A percentile compares a stretch with the other conserved stretches of the same genome.
phyloP scores from a whole-genome alignment of 108 stramenopile species.

The Cyclotella atomus region DNA sequence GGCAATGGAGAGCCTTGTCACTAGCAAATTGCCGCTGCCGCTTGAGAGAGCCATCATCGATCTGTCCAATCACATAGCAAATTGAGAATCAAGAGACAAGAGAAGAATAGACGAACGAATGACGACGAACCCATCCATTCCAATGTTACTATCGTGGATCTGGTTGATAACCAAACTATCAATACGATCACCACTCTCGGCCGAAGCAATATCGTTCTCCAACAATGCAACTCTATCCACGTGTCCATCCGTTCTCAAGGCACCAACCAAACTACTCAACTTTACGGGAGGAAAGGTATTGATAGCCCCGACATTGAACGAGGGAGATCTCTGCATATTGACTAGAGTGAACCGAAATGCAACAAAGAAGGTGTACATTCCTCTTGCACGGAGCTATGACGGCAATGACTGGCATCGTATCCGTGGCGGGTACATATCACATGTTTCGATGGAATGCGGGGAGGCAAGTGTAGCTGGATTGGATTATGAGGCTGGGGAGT shows the following conservation, averaged over 20 bases:
- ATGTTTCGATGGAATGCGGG: conserved; percentile 1
- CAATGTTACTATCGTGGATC: too few relatives aligned
- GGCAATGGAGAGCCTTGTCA: too few relatives aligned
- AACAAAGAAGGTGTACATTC: conserved; percentile 20
- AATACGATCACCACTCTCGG: neutral
- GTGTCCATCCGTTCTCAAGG: conserved; percentile 1
- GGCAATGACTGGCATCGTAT: conserved; percentile 25
- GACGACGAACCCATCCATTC: too few relatives aligned
- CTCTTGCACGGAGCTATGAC: conserved; percentile 35
- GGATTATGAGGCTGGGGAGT: conserved; percentile 6
- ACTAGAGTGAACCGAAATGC: conserved; percentile 8
- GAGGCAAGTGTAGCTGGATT: conserved; percentile 9
- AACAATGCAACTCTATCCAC: neutral
- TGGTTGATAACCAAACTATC: too few relatives aligned
- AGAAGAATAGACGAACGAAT: too few relatives aligned
- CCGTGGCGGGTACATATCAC: conserved; percentile 20
- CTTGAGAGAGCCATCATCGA: too few relatives aligned
- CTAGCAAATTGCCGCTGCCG: too few relatives aligned
- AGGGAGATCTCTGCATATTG: conserved; percentile 24
- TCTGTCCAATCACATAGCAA: too few relatives aligned
- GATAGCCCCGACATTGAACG: conserved; percentile 1
- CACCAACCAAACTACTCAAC: conserved; percentile 5
- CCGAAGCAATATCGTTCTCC: neutral
- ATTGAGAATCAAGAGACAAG: too few relatives aligned
- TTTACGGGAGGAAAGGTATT: conserved; percentile 10